phyloP scores from a whole-genome alignment of 768 basidiomycete species.

The Harrya chromipes region DNA sequence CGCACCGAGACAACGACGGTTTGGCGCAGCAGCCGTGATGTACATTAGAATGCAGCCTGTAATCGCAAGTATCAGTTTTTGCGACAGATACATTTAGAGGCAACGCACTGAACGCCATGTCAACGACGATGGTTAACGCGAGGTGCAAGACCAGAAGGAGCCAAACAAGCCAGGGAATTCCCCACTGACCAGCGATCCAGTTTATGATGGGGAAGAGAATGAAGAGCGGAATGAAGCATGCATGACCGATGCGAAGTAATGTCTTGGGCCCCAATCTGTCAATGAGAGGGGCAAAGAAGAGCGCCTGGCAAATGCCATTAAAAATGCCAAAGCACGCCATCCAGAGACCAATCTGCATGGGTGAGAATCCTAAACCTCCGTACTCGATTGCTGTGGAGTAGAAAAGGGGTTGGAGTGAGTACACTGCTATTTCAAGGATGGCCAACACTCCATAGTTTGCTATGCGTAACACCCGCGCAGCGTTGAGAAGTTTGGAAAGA shows the following conservation, averaged over 20 bases:
- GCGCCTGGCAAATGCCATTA: slow-evolving; percentile 31
- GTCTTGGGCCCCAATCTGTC: slow-evolving; percentile 29
- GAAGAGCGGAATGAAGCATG: slow-evolving; percentile 30
- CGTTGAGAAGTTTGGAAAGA: slow-evolving; percentile 29
- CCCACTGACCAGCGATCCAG: slow-evolving; percentile 24
- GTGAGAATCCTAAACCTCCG: slow-evolving; percentile 38
- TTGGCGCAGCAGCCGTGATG: slow-evolving; percentile 63
- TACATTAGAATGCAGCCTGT: slow-evolving; percentile 69
- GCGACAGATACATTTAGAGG: not conserved
- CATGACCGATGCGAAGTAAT: slow-evolving; percentile 28
- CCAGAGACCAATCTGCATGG: slow-evolving; percentile 35
- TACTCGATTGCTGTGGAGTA: slow-evolving; percentile 35
- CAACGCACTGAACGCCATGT: slow-evolving; percentile 34
- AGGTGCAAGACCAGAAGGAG: slow-evolving; percentile 25
- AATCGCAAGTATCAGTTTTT: not conserved
- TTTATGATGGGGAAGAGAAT: slow-evolving; percentile 31
- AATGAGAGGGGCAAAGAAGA: slow-evolving; percentile 33
- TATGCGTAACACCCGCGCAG: slow-evolving; percentile 30
- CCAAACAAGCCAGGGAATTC: slow-evolving; percentile 27
- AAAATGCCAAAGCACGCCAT: slow-evolving; percentile 35
- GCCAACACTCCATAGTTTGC: slow-evolving; percentile 38
- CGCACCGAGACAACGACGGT: slow-evolving; percentile 62
- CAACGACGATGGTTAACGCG: slow-evolving; percentile 18
- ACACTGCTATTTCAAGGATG: slow-evolving; percentile 32
- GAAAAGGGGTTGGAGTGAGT: slow-evolving; percentile 38